Conservation (phyloP, 139 green algal genomes). For the Prasinococcaceae sp. region DNA sequence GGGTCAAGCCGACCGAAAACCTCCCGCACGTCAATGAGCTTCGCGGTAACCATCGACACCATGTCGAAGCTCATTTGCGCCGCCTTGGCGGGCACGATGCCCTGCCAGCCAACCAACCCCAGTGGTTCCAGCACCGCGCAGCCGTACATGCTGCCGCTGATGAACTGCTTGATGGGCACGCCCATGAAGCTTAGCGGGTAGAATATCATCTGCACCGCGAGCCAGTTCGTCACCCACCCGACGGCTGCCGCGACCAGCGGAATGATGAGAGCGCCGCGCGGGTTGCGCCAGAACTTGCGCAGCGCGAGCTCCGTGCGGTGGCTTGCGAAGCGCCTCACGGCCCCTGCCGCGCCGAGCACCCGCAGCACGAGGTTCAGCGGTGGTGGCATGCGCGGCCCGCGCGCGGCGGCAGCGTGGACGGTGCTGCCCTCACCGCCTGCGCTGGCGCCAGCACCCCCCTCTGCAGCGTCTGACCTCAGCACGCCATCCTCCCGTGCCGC, state of each 20-base stretch:
- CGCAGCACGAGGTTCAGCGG: no score
- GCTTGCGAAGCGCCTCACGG: no score
- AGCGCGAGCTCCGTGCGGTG: no score
- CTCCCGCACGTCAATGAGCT: conserved; percentile 19
- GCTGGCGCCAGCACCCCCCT: no score
- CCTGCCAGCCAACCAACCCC: conserved; percentile 19
- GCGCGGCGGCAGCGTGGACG: no score
- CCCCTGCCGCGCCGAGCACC: no score
- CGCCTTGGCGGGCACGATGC: conserved; percentile 27
- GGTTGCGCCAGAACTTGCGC: no score
- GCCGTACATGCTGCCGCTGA: conserved; percentile 13
- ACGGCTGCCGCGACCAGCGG: conserved; percentile 18
- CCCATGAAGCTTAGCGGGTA: conserved; percentile 17
- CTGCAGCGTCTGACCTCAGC: no score
- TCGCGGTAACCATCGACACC: conserved; percentile 23
- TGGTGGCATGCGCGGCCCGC: no score
- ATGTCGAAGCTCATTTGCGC: conserved; percentile 18
- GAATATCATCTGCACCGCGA: conserved; percentile 27
- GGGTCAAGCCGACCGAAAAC: conserved; percentile 16
- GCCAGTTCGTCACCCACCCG: conserved; percentile 23
- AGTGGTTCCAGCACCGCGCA: conserved; percentile 10
- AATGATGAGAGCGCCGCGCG: conserved; percentile 14
- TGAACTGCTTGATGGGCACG: neutral
- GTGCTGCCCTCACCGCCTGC: no score
- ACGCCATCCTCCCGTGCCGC: no score